phyloP scores from a whole-genome alignment of 345 rosid genomes.

The Populus ilicifolia region DNA sequence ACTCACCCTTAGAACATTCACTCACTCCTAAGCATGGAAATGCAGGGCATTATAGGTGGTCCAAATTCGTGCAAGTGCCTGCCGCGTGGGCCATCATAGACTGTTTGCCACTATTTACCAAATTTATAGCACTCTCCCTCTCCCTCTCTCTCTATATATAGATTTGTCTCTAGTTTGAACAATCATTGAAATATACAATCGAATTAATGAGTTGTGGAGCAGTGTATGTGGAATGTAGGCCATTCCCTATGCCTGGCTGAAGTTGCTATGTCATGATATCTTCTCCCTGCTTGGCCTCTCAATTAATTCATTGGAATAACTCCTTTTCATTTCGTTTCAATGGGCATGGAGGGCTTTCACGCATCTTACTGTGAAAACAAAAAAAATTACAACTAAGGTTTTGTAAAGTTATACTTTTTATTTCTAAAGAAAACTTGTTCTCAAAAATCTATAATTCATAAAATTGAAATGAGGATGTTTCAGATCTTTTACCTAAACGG shows the following conservation, averaged over 20 bases:
- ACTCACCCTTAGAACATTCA: slow-evolving; percentile 19
- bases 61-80: slow-evolving; percentile 9
- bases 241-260: slow-evolving; percentile 14
- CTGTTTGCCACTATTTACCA: slow-evolving; percentile 20
- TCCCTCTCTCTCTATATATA: background rate
- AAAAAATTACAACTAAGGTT: too few species aligned
- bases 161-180: slow-evolving; percentile 34
- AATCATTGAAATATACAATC: slow-evolving; percentile 23
- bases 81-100: slow-evolving; percentile 29
- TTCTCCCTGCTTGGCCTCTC: slow-evolving; percentile 20
- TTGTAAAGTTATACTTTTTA: too few species aligned
- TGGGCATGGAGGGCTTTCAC: background rate
- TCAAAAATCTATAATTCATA: too few species aligned
- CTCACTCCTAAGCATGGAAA: slow-evolving; percentile 4
- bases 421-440: too few species aligned
- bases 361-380: too few species aligned
- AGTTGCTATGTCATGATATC: slow-evolving; percentile 9
- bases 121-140: background rate
- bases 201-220: slow-evolving; percentile 21
- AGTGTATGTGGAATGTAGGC: slow-evolving; percentile 12
- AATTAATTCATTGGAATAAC: slow-evolving; percentile 19
- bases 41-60: background rate
- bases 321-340: background rate
- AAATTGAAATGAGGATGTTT: too few species aligned
- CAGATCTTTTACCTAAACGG: too few species aligned